A percentile compares a stretch with the other conserved stretches of the same genome.
Conservation (phyloP, 768 basidiomycete species). For the Lactifluus piperatus region DNA sequence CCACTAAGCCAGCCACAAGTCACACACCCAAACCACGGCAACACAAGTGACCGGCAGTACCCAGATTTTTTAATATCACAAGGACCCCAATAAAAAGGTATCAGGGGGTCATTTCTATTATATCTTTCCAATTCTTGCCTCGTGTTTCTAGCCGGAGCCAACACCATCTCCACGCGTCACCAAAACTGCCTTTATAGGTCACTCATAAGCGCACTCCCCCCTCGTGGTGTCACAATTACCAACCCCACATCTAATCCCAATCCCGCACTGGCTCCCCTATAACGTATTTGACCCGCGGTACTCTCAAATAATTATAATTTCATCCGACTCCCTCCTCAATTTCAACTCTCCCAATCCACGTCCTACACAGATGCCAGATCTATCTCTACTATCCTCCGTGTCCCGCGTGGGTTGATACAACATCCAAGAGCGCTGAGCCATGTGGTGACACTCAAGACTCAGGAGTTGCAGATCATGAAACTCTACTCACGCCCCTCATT, state of each 20-base stretch:
- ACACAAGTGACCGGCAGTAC: too few species aligned
- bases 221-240: not conserved
- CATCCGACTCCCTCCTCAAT: not conserved
- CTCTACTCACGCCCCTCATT: constrained; percentile 46
- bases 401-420: constrained; percentile 34
- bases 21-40: too few species aligned
- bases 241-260: constrained; percentile 50
- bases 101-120: too few species aligned
- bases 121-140: not conserved
- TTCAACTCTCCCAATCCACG: constrained; percentile 43
- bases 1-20: too few species aligned
- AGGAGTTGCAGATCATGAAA: constrained; percentile 7
- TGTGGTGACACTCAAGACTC: not conserved
- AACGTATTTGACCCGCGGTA: constrained; percentile 41
- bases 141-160: not conserved
- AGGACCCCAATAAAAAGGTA: too few species aligned
- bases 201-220: not conserved
- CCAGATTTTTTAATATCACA: too few species aligned
- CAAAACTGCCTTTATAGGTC: not conserved
- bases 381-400: constrained; percentile 38
- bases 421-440: constrained; percentile 38
- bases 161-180: not conserved
- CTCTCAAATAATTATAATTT: too few species aligned
- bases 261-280: constrained; percentile 50
- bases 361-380: constrained; percentile 39